phyloP scores from a whole-genome alignment of 495 filamentous ascomycete genomes.

The Thozetella sp. region DNA sequence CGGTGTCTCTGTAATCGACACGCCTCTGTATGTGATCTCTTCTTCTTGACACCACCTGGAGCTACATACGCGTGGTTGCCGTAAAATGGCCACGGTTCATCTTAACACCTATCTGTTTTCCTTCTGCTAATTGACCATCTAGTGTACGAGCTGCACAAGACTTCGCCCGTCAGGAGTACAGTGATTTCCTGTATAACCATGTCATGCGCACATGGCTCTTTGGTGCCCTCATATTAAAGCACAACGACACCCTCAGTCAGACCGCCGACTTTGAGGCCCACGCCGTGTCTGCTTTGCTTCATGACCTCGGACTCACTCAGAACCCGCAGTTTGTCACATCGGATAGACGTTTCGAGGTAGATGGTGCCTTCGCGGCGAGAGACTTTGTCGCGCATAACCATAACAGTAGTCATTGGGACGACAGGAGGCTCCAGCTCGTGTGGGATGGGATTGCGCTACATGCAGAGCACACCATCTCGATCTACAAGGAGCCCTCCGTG shows the following conservation, averaged over 20 bases:
- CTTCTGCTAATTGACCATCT: neutral
- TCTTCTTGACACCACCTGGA: neutral
- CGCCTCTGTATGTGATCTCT: neutral
- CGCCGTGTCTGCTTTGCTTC: slow-evolving; percentile 30
- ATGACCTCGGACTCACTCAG: slow-evolving; percentile 33
- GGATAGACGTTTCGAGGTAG: slow-evolving; percentile 45
- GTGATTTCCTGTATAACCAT: slow-evolving; percentile 41
- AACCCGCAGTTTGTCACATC: slow-evolving; percentile 20
- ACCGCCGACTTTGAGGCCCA: slow-evolving; percentile 29
- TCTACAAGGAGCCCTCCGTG: slow-evolving; percentile 43
- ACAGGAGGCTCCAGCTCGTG: slow-evolving; percentile 39
- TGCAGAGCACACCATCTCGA: slow-evolving; percentile 29
- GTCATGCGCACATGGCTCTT: slow-evolving; percentile 41
- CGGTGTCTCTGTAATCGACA: neutral
- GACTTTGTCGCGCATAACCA: slow-evolving; percentile 30
- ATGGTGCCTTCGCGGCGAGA: slow-evolving; percentile 38
- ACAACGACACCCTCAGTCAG: slow-evolving; percentile 12
- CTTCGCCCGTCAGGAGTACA: neutral
- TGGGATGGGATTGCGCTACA: slow-evolving; percentile 45
- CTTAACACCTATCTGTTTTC: neutral
- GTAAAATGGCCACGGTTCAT: neutral
- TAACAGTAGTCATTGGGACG: slow-evolving; percentile 27
- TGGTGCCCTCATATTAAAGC: slow-evolving; percentile 29
- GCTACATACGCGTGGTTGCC: too few relatives aligned
- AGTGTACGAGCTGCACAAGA: neutral